Conservation (phyloP, 2,329 filamentous ascomycete genomes). For the Penicillium sp. region DNA sequence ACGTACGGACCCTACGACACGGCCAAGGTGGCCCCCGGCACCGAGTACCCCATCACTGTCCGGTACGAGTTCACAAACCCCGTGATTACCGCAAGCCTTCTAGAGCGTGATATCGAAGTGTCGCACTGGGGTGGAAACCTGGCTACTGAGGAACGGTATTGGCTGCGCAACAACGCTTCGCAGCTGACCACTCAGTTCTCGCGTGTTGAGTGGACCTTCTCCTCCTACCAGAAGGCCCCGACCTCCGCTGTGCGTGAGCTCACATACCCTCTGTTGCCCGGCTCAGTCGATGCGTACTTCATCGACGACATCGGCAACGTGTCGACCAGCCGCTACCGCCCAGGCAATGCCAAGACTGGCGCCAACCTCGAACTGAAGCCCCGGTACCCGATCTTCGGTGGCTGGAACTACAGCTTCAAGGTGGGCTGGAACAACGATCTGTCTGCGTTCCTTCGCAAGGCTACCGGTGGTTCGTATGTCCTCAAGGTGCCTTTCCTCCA, state of each 20-base stretch:
- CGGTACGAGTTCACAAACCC: constrained; percentile 97
- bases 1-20: constrained; percentile 86
- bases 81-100: constrained; percentile 71
- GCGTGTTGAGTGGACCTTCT: constrained; percentile 73
- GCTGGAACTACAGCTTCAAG: constrained; percentile 97
- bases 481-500: constrained; percentile 92
- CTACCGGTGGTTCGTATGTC: constrained; percentile 69
- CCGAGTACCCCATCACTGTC: constrained; percentile 70
- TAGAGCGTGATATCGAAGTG: constrained; percentile 92
- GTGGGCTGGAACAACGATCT: constrained; percentile 94
- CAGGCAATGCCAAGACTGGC: constrained; percentile 45
- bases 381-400: constrained; percentile 92
- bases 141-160: constrained; percentile 92
- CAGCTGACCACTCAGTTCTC: constrained; percentile 73
- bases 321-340: constrained; percentile 84
- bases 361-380: constrained; percentile 86
- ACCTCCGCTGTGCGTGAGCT: constrained; percentile 80
- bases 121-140: constrained; percentile 98
- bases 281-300: constrained; percentile 88
- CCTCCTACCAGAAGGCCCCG: constrained; percentile 74
- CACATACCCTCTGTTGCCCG: constrained; percentile 74
- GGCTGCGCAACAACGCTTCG: constrained; percentile 82
- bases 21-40: constrained; percentile 71
- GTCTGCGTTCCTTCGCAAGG: constrained; percentile 70
- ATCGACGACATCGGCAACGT: constrained; percentile 96